Evolutionary conservation across 345 rosid genomes (phyloP).

Genomic region (Eucalyptus sideroxylon): DNA sequence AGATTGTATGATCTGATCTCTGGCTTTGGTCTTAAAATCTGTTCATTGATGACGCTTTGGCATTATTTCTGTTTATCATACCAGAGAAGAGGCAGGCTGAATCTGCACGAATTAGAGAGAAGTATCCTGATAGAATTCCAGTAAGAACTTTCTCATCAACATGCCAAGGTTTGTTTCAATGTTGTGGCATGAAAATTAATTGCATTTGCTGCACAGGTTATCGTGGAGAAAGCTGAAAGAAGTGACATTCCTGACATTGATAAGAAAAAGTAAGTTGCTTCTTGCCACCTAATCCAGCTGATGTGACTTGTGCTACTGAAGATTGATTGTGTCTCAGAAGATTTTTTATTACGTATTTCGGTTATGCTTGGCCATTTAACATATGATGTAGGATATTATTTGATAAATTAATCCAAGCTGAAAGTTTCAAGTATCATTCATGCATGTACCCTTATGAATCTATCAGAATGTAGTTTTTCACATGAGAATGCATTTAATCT

Average conservation of each 20-base stretch:
- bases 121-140: slow-evolving; percentile 87
- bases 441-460: background rate
- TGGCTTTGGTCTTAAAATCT: background rate
- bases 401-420: background rate
- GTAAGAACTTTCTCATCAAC: slow-evolving; percentile 15
- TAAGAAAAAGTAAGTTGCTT: slow-evolving; percentile 76
- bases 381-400: background rate
- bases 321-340: background rate
- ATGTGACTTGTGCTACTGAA: background rate
- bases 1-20: background rate
- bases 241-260: slow-evolving; percentile 93
- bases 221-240: slow-evolving; percentile 84
- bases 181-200: background rate
- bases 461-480: background rate
- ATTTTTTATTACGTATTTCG: background rate
- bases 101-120: slow-evolving; percentile 73
- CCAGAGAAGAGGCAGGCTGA: slow-evolving; percentile 83
- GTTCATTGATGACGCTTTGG: background rate
- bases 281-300: background rate
- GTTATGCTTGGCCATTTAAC: background rate
- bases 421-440: background rate
- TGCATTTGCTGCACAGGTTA: slow-evolving; percentile 45
- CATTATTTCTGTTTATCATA: background rate
- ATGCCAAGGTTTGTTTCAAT: background rate
- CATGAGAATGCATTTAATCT: background rate